Evolutionary conservation across 805 yeast species (phyloP), one percentile per base, ranked within the genome.

Genomic region (Cyberlindnera veronae): DNA sequence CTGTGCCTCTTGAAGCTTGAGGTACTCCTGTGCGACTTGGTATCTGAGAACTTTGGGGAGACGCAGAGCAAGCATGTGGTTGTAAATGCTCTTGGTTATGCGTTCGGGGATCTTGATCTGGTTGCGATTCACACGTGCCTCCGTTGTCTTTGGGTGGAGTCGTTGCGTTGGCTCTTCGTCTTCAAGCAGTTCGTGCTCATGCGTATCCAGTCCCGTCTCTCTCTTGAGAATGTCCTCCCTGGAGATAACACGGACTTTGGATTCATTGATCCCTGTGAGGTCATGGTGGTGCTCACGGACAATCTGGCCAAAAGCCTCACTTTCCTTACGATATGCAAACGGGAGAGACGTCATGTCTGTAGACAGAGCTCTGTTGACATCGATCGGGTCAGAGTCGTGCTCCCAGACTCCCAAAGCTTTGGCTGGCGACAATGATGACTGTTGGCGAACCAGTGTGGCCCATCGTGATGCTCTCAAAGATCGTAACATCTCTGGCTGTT

Each of bases 31-130:
- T 0, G 87, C 81, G 1, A 80, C 88, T 10, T 78, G 69, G 40
- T 74, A 74, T 41, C 90, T 69, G 34, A 89, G 58, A 31, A 72
- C 68, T 48, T 73, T 81, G 0, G 96, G 95, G 4, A 71, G 63
- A 34, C 79, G 71, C n/a, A 69, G 60, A 7, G 74, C 66, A 39
- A 82, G 53, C 41, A 89, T 81, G 52, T 84, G 74, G 49, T 82
- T 74, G 45, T 77, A 72, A 30, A 89, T 82, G 0, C 74, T 71
- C 26, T 72, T 67, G 1, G 87, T 63, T 4, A 89, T 67, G 4
- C 56, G 63, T 1, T 64, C 62, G 0, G 95, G 95, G 14, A 89
- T 55, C 36, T 60, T 62, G 5, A 81, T 58, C 38, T 77, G 79
- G 3, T 60, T 53, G 36, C 79, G 69, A 16, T 58, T 55, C 31